These are phyloP conservation scores for Umbelopsis vinacea DNA, from an alignment of 192 early-diverging fungal species.

Conservation along the genomic window DNA sequence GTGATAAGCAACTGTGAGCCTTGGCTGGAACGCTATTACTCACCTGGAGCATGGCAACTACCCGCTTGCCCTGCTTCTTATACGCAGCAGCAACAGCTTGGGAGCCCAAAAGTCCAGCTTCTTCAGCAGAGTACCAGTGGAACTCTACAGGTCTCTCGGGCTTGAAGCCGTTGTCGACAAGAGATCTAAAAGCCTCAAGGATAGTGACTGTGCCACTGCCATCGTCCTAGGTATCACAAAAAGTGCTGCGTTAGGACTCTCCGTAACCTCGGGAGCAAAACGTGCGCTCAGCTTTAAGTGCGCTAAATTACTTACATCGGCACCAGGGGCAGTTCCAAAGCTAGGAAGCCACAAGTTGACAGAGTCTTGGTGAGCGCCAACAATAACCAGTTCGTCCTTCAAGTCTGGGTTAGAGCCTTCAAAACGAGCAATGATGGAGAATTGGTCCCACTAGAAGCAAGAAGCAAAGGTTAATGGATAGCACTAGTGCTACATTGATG, in stretches of 20 bases:
- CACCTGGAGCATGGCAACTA: slow-evolving; percentile 83
- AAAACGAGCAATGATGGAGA: slow-evolving; percentile 83
- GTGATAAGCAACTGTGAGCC: background rate
- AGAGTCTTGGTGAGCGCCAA: slow-evolving; percentile 92
- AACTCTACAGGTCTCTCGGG: slow-evolving; percentile 89
- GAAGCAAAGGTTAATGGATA: no score
- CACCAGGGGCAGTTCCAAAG: slow-evolving; percentile 78
- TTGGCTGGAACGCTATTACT: background rate
- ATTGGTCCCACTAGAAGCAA: slow-evolving; percentile 73
- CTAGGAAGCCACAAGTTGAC: slow-evolving; percentile 84
- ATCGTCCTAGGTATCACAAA: slow-evolving; percentile 67
- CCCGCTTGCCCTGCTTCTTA: slow-evolving; percentile 54
- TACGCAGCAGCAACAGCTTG: slow-evolving; percentile 82
- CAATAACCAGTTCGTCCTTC: slow-evolving; percentile 70
- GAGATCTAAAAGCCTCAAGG: slow-evolving; percentile 81
- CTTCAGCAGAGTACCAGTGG: slow-evolving; percentile 95
- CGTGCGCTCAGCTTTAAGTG: background rate
- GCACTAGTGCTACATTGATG: background rate
- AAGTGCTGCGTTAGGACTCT: background rate
- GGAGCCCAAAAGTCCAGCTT: slow-evolving; percentile 87
- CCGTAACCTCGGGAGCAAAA: slow-evolving; percentile 2
- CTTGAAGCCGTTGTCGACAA: slow-evolving; percentile 69
- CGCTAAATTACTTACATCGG: slow-evolving; percentile 42
- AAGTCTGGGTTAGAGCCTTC: slow-evolving; percentile 56
- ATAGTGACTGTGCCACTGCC: slow-evolving; percentile 92